phyloP scores from a whole-genome alignment of 106 monocot species.

The Vanilla planifolia region DNA sequence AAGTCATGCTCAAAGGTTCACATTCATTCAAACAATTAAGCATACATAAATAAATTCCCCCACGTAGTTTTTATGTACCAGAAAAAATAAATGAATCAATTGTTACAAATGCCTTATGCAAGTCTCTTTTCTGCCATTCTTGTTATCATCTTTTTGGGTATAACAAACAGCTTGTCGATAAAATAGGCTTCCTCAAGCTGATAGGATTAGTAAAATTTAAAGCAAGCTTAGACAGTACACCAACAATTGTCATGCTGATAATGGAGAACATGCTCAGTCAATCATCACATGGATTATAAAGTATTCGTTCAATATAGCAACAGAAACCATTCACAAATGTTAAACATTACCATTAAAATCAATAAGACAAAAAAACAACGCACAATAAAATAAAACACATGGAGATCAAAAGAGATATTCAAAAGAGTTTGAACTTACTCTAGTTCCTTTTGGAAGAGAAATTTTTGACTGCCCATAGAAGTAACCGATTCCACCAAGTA shows the following conservation, averaged over 20 bases:
- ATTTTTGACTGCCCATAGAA: conserved; percentile 94
- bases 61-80: too few species aligned
- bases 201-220: background rate
- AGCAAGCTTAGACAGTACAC: background rate
- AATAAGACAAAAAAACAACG: background rate
- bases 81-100: too few species aligned
- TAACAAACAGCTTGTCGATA: background rate
- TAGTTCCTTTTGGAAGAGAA: conserved; percentile 68
- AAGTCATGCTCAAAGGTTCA: too few species aligned
- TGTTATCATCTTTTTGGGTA: background rate
- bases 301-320: background rate
- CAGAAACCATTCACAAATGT: background rate
- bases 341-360: background rate
- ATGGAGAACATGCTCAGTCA: background rate
- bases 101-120: too few species aligned
- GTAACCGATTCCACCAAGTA: conserved; percentile 90
- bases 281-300: conserved; percentile 2
- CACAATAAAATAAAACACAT: background rate
- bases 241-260: background rate
- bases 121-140: background rate
- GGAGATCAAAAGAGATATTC: background rate
- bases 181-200: background rate
- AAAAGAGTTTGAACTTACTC: conserved; percentile 39
- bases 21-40: too few species aligned
- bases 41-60: too few species aligned